Evolutionary conservation across 140 eudicot genomes (phyloP).

Genomic region (Oenanthe javanica): DNA sequence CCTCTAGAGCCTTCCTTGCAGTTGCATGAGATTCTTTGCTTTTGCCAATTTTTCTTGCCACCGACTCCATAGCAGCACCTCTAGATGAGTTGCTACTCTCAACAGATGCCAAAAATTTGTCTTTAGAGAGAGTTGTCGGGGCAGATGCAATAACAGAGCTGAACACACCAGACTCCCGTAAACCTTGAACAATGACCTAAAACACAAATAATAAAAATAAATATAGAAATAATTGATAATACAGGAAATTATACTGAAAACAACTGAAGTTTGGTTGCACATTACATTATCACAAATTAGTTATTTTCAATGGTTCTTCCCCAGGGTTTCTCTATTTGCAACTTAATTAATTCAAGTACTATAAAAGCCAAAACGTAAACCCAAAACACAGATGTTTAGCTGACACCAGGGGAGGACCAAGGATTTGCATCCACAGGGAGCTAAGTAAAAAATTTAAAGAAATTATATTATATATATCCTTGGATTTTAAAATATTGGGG

Average conservation of each 20-base stretch:
- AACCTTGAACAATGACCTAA: slow-evolving; percentile 82
- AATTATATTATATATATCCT: no score
- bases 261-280: neutral
- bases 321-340: no score
- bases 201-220: neutral
- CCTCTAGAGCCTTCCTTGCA: slow-evolving; percentile 49
- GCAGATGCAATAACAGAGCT: slow-evolving; percentile 64
- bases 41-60: slow-evolving; percentile 49
- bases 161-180: slow-evolving; percentile 86
- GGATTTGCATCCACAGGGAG: no score
- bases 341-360: no score
- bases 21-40: slow-evolving; percentile 39
- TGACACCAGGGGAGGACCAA: no score
- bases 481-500: no score
- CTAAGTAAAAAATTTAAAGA: no score
- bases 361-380: no score
- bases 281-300: no score
- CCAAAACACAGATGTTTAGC: no score
- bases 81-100: slow-evolving; percentile 58
- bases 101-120: slow-evolving; percentile 55
- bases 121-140: slow-evolving; percentile 42
- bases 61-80: slow-evolving; percentile 27
- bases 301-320: neutral
- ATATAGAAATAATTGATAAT: neutral
- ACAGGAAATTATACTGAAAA: neutral